A percentile compares a stretch with the other conserved stretches of the same genome.
phyloP scores from a whole-genome alignment of 225 moss, liverwort and hornwort species.

The Physcomitrium patens region DNA sequence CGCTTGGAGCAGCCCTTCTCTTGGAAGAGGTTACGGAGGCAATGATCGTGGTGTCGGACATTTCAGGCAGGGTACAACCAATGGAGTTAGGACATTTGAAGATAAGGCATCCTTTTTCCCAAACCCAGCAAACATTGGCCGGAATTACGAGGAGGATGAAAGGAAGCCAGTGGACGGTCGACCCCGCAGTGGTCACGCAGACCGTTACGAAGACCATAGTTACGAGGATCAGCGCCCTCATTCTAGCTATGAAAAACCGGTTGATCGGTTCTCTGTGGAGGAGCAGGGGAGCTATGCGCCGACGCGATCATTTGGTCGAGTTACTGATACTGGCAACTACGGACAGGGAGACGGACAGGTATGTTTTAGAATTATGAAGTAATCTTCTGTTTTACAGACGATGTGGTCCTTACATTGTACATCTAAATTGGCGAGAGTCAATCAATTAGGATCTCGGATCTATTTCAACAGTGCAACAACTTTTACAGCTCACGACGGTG shows the following conservation, averaged over 20 bases:
- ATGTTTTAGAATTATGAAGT: not conserved
- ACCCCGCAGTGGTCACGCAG: conserved; percentile 87
- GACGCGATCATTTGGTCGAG: conserved; percentile 53
- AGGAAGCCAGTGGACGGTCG: conserved; percentile 95
- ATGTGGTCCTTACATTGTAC: not conserved
- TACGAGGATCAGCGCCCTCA: conserved; percentile 82
- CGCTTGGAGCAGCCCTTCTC: conserved; percentile 89
- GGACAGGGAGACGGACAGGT: conserved; percentile 79
- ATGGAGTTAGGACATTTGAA: conserved; percentile 83
- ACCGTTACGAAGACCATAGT: conserved; percentile 82
- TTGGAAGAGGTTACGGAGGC: conserved; percentile 82
- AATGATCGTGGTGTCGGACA: conserved; percentile 78
- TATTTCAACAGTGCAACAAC: not conserved
- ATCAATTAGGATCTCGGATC: not conserved
- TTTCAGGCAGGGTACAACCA: conserved; percentile 74
- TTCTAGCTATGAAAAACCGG: conserved; percentile 62
- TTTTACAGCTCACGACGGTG: conserved; percentile 2
- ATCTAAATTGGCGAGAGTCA: conserved; percentile 14
- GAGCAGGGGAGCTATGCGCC: conserved; percentile 68
- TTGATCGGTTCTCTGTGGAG: conserved; percentile 77
- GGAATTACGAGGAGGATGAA: conserved; percentile 99
- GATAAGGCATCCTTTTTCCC: conserved; percentile 98
- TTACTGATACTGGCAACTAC: conserved; percentile 62
- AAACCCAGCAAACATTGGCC: conserved; percentile 96
- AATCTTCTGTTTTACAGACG: conserved; percentile 9